Evolutionary conservation across 345 rosid genomes (phyloP).

Genomic region (Eucalyptus fibrosa): DNA sequence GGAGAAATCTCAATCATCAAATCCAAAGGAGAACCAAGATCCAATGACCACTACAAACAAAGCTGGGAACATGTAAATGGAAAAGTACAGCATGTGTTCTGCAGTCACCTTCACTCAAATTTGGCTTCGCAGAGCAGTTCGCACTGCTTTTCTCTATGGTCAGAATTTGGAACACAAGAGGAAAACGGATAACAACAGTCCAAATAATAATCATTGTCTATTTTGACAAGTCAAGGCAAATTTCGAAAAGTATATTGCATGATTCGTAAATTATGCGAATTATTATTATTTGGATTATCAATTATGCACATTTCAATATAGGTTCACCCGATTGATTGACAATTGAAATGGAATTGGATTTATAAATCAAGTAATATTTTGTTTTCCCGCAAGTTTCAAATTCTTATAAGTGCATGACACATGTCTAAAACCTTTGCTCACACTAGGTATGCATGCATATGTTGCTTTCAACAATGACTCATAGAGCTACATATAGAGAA

Average conservation of each 20-base stretch:
- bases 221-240: background rate
- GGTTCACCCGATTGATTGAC: background rate
- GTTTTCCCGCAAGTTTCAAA: background rate
- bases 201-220: background rate
- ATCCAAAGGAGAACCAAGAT: background rate
- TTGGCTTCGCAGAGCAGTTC: background rate
- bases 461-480: background rate
- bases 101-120: background rate
- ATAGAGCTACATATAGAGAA: background rate
- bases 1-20: background rate
- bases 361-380: background rate
- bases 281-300: background rate
- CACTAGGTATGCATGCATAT: background rate
- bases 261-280: too few relatives aligned
- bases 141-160: background rate
- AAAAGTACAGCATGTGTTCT: slow-evolving; percentile 7
- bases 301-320: accelerated
- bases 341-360: background rate
- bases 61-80: background rate
- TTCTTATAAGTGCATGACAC: background rate
- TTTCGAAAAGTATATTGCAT: background rate
- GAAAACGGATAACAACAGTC: background rate
- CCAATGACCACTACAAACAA: background rate
- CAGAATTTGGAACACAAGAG: background rate
- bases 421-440: background rate